Percentiles rank a stretch among this genome's conserved stretches.
These are phyloP conservation scores for Calocera viscosa DNA, from an alignment of 768 basidiomycete species.

Conservation along the genomic window DNA sequence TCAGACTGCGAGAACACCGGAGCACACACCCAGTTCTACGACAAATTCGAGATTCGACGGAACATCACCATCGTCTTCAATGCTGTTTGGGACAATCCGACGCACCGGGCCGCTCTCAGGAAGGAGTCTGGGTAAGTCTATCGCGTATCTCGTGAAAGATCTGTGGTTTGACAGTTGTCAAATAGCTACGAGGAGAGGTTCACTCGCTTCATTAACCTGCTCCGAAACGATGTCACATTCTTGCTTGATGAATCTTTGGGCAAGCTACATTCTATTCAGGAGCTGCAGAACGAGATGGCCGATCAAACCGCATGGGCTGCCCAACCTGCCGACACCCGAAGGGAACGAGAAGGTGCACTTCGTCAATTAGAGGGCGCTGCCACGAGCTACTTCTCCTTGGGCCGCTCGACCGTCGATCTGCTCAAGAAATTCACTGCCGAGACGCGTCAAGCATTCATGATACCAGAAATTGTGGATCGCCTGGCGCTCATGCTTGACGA, in stretches of 20 bases:
- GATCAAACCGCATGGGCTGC: slow-evolving; percentile 58
- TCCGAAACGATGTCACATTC: slow-evolving; percentile 98
- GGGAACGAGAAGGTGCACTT: slow-evolving; percentile 69
- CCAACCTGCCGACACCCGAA: slow-evolving; percentile 54
- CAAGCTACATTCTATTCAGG: slow-evolving; percentile 77
- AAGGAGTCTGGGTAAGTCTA: slow-evolving; percentile 57
- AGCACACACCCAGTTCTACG: slow-evolving; percentile 95
- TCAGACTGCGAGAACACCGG: slow-evolving; percentile 95
- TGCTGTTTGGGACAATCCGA: slow-evolving; percentile 80
- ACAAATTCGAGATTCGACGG: slow-evolving; percentile 84
- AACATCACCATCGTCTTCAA: slow-evolving; percentile 82
- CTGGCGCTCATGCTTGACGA: slow-evolving; percentile 95
- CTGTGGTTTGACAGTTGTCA: background rate
- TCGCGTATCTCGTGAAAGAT: background rate
- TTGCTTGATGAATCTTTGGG: slow-evolving; percentile 92
- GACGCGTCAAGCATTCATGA: slow-evolving; percentile 85
- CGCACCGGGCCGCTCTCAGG: slow-evolving; percentile 76
- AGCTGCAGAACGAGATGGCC: slow-evolving; percentile 74
- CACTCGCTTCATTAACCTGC: slow-evolving; percentile 87
- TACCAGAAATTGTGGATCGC: slow-evolving; percentile 88
- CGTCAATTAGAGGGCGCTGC: slow-evolving; percentile 74
- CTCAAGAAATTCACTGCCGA: slow-evolving; percentile 87
- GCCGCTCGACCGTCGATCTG: slow-evolving; percentile 77
- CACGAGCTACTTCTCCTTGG: slow-evolving; percentile 73
- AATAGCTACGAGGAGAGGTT: slow-evolving; percentile 68